These are phyloP conservation scores for Talaromyces nanjingensis DNA, from an alignment of 495 filamentous ascomycete species.

Conservation along the genomic window DNA sequence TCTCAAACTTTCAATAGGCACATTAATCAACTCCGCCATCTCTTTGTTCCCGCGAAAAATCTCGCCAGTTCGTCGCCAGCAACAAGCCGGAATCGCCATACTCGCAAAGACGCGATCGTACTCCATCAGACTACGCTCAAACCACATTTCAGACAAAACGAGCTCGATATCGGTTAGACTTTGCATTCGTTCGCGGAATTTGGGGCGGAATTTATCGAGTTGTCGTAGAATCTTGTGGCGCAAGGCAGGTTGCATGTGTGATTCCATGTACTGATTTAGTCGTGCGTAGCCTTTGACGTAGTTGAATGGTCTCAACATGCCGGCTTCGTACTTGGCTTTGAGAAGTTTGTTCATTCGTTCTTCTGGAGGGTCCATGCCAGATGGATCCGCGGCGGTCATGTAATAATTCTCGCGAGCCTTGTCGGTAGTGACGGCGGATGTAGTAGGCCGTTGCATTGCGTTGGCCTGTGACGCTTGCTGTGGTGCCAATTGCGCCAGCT, in stretches of 20 bases:
- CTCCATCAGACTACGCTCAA: constrained; percentile 88
- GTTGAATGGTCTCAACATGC: constrained; percentile 91
- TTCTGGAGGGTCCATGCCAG: constrained; percentile 84
- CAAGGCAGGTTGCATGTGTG: constrained; percentile 67
- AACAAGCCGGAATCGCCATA: constrained; percentile 97
- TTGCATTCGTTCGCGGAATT: constrained; percentile 93
- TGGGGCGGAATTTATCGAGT: constrained; percentile 85
- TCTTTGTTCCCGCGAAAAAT: constrained; percentile 98
- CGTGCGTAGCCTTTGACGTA: constrained; percentile 94
- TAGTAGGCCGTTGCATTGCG: constrained; percentile 49
- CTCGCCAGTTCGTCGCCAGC: constrained; percentile 94
- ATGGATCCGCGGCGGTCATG: constrained; percentile 91
- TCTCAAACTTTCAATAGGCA: constrained; percentile 82
- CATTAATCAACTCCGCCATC: constrained; percentile 94
- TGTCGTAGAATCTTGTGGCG: constrained; percentile 86
- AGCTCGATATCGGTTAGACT: constrained; percentile 85
- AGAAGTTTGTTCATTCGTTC: constrained; percentile 93
- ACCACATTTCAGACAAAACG: constrained; percentile 96
- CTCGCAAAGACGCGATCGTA: constrained; percentile 98
- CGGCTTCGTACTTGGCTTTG: constrained; percentile 91
- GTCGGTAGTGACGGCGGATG: constrained; percentile 57
- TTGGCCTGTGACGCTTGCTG: constrained; percentile 45
- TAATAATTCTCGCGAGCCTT: constrained; percentile 88
- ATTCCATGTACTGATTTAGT: constrained; percentile 83
- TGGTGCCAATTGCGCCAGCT: constrained; percentile 22